phyloP scores from a whole-genome alignment of 2,329 filamentous ascomycete species.

The Fusarium guadeloupense region DNA sequence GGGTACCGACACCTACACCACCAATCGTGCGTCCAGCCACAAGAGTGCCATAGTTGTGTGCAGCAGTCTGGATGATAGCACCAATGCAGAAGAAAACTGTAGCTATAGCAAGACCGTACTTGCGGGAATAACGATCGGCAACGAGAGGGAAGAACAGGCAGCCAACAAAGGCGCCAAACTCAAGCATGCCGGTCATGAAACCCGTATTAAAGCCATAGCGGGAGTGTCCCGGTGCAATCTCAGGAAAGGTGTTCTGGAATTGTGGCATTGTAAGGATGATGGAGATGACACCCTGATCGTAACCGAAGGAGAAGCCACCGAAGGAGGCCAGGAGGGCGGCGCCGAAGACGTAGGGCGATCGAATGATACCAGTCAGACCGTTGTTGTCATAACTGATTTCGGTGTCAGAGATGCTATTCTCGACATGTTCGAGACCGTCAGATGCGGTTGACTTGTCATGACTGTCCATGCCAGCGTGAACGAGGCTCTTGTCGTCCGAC shows the following conservation, averaged over 20 bases:
- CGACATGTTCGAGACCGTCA: no score
- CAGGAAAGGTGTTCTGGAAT: conserved; percentile 51
- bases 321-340: conserved; percentile 56
- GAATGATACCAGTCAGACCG: conserved; percentile 52
- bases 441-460: no score
- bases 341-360: conserved; percentile 53
- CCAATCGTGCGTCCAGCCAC: conserved; percentile 42
- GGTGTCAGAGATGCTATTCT: no score
- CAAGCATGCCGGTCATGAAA: conserved; percentile 55
- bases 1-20: conserved; percentile 59
- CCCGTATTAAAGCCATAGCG: conserved; percentile 48
- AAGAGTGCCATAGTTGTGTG: conserved; percentile 23
- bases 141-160: conserved; percentile 33
- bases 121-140: conserved; percentile 40
- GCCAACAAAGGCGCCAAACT: conserved; percentile 61
- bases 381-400: conserved; percentile 24
- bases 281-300: conserved; percentile 47
- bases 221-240: conserved; percentile 42
- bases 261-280: conserved; percentile 57
- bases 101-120: conserved; percentile 39
- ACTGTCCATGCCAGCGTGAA: no score
- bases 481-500: no score
- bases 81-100: conserved; percentile 40
- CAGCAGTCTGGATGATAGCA: conserved; percentile 40
- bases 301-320: conserved; percentile 31